phyloP scores from a whole-genome alignment of 441 rosid species.

The Gossypium lobatum region DNA sequence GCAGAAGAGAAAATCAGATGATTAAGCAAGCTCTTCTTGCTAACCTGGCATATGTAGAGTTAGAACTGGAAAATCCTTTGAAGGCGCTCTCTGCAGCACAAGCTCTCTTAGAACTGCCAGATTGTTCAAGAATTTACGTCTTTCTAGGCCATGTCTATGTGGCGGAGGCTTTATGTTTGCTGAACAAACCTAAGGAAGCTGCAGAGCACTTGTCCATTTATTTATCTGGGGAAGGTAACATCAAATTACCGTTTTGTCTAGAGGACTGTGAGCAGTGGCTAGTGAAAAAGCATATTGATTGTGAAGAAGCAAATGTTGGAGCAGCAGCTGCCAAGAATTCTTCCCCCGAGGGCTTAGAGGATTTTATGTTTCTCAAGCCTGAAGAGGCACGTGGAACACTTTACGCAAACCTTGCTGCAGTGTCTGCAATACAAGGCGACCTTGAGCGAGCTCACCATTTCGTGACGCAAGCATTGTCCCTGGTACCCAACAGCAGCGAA shows the following conservation, averaged over 20 bases:
- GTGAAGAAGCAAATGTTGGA: slow-evolving; percentile 56
- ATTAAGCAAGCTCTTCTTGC: slow-evolving; percentile 74
- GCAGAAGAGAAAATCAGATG: slow-evolving; percentile 48
- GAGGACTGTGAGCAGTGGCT: slow-evolving; percentile 70
- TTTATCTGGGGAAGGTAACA: slow-evolving; percentile 47
- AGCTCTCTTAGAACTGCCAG: slow-evolving; percentile 64
- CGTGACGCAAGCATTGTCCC: slow-evolving; percentile 44
- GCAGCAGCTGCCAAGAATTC: slow-evolving; percentile 30
- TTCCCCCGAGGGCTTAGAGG: slow-evolving; percentile 31
- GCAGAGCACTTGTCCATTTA: slow-evolving; percentile 64
- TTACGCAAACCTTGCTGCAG: slow-evolving; percentile 65
- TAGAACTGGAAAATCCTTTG: slow-evolving; percentile 82
- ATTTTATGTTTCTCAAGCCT: slow-evolving; percentile 54
- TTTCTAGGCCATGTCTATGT: slow-evolving; percentile 78
- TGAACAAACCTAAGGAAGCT: slow-evolving; percentile 77
- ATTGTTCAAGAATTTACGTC: slow-evolving; percentile 59
- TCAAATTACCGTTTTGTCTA: slow-evolving; percentile 58
- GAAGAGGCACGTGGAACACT: slow-evolving; percentile 85
- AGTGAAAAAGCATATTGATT: slow-evolving; percentile 42
- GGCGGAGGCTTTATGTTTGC: slow-evolving; percentile 91
- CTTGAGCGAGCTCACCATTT: slow-evolving; percentile 56
- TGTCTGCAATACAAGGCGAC: slow-evolving; percentile 68
- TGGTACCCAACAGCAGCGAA: slow-evolving; percentile 55
- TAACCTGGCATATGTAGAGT: slow-evolving; percentile 72
- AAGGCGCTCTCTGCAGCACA: slow-evolving; percentile 61